A percentile compares a stretch with the other conserved stretches of the same genome.
Evolutionary conservation across 148 eudicot species (phyloP).

Genomic region (Nepenthes gracilis): DNA sequence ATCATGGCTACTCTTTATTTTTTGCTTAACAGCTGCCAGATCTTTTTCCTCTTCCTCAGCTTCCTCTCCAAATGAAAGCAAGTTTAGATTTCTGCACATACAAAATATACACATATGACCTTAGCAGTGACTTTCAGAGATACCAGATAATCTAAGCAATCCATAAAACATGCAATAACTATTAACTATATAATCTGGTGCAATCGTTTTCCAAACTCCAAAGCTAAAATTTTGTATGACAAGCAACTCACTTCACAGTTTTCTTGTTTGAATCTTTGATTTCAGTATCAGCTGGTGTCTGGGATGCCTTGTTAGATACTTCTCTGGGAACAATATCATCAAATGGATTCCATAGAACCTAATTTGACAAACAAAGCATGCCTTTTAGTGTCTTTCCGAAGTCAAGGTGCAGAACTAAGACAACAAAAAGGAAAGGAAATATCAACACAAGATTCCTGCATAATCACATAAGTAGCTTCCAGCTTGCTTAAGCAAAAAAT

Average conservation of each 20-base stretch:
- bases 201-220: not conserved
- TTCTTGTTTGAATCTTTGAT: slow-evolving; percentile 60
- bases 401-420: too few relatives aligned
- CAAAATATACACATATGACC: not conserved
- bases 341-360: slow-evolving; percentile 97
- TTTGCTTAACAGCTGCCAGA: slow-evolving; percentile 51
- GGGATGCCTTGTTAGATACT: slow-evolving; percentile 23
- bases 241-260: slow-evolving; percentile 63
- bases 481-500: too few relatives aligned
- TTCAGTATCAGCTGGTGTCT: slow-evolving; percentile 21
- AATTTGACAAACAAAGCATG: slow-evolving; percentile 1
- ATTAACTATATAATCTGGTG: too few relatives aligned
- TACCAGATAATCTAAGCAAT: too few relatives aligned
- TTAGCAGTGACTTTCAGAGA: not conserved
- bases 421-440: not conserved
- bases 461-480: too few relatives aligned
- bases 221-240: not conserved
- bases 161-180: too few relatives aligned
- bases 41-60: slow-evolving; percentile 95
- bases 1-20: slow-evolving; percentile 94
- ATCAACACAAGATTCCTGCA: not conserved
- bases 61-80: slow-evolving; percentile 98
- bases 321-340: slow-evolving; percentile 86
- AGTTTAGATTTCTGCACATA: slow-evolving; percentile 62
- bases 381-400: not conserved